Percentiles rank a stretch among this genome's conserved stretches.
Evolutionary conservation across 768 basidiomycete genomes (phyloP).

Genomic region (Mycena polygramma): DNA sequence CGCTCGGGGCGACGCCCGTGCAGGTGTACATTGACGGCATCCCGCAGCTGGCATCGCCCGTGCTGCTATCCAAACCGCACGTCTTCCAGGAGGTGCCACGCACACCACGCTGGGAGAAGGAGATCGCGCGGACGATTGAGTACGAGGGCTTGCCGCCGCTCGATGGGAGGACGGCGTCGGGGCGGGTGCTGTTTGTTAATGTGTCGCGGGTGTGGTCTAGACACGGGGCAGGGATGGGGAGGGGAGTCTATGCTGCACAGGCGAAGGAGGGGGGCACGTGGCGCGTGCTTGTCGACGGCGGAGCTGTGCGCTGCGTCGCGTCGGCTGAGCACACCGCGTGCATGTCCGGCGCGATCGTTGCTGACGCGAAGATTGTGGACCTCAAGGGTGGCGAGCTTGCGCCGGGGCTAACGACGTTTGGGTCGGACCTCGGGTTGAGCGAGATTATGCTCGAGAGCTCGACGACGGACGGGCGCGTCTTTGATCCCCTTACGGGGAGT

Average conservation of each 20-base stretch:
- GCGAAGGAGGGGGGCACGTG: too few relatives aligned
- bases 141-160: conserved; percentile 82
- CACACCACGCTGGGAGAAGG: conserved; percentile 71
- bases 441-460: conserved; percentile 76
- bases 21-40: conserved; percentile 92
- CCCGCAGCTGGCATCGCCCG: conserved; percentile 62
- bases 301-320: too few relatives aligned
- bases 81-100: conserved; percentile 65
- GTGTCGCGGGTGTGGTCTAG: too few relatives aligned
- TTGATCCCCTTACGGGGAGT: conserved; percentile 59
- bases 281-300: too few relatives aligned
- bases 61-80: conserved; percentile 57
- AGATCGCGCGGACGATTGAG: conserved; percentile 67
- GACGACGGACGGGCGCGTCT: conserved; percentile 75
- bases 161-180: conserved; percentile 44
- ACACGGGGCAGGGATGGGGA: too few relatives aligned
- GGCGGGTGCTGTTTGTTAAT: too few relatives aligned
- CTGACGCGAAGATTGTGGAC: conserved; percentile 54
- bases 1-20: conserved; percentile 81
- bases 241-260: too few relatives aligned
- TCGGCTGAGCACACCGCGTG: not conserved
- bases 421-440: conserved; percentile 72
- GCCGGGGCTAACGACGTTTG: conserved; percentile 76
- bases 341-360: not conserved
- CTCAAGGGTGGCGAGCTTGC: conserved; percentile 73